Base-by-base conservation (phyloP, 2,329 filamentous ascomycete genomes). In the Pseudogymnoascus sp. region DNA sequence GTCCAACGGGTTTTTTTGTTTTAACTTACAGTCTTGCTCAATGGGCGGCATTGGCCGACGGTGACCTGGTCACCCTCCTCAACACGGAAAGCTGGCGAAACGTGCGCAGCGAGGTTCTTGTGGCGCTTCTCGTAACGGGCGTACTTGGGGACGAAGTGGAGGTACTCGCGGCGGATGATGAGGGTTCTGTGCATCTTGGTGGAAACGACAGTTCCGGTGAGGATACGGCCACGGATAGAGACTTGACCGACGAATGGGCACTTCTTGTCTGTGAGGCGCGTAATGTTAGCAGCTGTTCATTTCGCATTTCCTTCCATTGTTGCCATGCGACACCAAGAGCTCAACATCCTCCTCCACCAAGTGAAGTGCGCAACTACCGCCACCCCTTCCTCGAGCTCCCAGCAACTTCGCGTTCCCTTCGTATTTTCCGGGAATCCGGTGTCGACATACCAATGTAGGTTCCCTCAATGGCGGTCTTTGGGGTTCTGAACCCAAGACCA, bases 171-270 rank as follows among this genome's bases (percentile, higher is more conserved):
- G 81, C 95, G 95, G 87, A 99, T 96, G 83, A 99, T 89, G 79
- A 97, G 84, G 76, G 95, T 99, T 83, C 95, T 91, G 90, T 99
- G 95, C 95, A 99, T 99, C 91, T 99, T 99, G 83, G 95, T 99
- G 76, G 93, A 97, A 78, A 97, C 90, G 77, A 99, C 95, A 78
- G 92, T 97, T 77, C 95, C 95, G 79, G 93, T 97, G 73, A 99
- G 86, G 87, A 99, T 99, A 93, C 95, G 93, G 82, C 95, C 95
- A 85, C 95, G 95, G 86, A 99, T 99, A 72, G 95, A 97, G 80
- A 99, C 93, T 80, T 93, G 86, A 80, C 96, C 96, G 75, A 92
- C 96, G 89, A 99, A 99, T 73, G 95, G 95, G 90, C 95, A 99
- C 88, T 99, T 99, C 91, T 99, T 99, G 89, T 99, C 95, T 96